Evolutionary conservation across 192 early-diverging fungal species (phyloP).

Genomic region (Gamsiella multidivaricata): DNA sequence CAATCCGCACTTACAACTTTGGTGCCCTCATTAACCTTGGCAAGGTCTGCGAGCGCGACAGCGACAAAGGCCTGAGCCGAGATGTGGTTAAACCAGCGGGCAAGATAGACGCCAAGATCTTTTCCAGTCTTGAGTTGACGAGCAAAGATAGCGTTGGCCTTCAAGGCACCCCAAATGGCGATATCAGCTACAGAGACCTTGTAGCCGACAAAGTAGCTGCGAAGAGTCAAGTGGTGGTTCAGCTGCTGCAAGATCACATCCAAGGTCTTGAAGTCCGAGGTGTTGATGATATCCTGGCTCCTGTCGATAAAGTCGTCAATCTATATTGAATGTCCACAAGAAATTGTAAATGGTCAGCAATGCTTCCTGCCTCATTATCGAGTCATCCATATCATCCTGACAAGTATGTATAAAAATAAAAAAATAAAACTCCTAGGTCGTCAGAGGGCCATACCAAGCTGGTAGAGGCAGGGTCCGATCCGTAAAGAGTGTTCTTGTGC

Average conservation of each 20-base stretch:
- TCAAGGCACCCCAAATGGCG: conserved; percentile 89
- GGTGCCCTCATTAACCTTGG: conserved; percentile 59
- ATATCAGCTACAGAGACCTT: conserved; percentile 81
- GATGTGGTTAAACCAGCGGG: conserved; percentile 86
- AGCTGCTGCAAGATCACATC: conserved; percentile 74
- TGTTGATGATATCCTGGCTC: conserved; percentile 69
- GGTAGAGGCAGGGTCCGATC: conserved; percentile 38
- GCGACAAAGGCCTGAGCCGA: conserved; percentile 65
- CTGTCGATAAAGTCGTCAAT: conserved; percentile 81
- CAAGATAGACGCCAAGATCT: conserved; percentile 75
- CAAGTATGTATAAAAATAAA: not conserved
- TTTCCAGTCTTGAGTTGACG: conserved; percentile 81
- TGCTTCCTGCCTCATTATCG: too few species aligned
- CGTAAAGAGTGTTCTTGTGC: conserved; percentile 49
- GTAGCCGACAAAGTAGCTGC: conserved; percentile 87
- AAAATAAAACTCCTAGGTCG: too few species aligned
- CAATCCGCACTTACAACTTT: conserved; percentile 54
- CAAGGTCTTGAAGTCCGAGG: conserved; percentile 77
- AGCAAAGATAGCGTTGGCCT: conserved; percentile 78
- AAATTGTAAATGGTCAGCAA: too few species aligned
- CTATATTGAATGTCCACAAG: conserved; percentile 19
- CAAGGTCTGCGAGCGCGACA: conserved; percentile 58
- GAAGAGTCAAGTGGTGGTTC: conserved; percentile 85
- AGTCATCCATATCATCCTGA: too few species aligned
- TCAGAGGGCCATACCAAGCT: conserved; percentile 26